phyloP scores from a whole-genome alignment of 2,329 filamentous ascomycete species.

The Fusarium heterosporum region DNA sequence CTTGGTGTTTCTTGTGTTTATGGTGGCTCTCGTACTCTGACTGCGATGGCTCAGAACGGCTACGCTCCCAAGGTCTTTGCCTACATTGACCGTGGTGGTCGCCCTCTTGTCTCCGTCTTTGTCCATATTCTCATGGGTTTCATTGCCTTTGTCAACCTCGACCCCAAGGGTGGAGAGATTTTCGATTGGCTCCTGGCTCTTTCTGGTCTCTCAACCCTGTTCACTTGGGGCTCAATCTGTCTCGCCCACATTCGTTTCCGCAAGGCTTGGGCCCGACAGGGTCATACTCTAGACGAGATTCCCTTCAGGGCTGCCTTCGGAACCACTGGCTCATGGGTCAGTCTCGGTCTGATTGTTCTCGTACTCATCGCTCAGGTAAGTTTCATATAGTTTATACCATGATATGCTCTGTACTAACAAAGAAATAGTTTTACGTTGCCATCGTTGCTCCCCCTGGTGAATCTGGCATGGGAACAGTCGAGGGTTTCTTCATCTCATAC shows the following conservation, averaged over 20 bases:
- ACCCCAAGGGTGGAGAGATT: slow-evolving; percentile 61
- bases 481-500: slow-evolving; percentile 67
- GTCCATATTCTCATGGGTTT: slow-evolving; percentile 61
- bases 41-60: slow-evolving; percentile 65
- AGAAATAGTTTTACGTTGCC: slow-evolving; percentile 61
- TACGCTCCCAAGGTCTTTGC: slow-evolving; percentile 65
- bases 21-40: slow-evolving; percentile 66
- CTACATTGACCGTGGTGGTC: slow-evolving; percentile 66
- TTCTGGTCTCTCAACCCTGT: slow-evolving; percentile 71
- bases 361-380: slow-evolving; percentile 66
- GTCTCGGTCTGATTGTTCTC: slow-evolving; percentile 67
- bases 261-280: slow-evolving; percentile 67
- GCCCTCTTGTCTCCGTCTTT: slow-evolving; percentile 60
- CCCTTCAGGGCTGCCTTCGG: slow-evolving; percentile 72
- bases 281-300: slow-evolving; percentile 73
- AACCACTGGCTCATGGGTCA: slow-evolving; percentile 72
- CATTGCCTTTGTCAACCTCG: slow-evolving; percentile 61
- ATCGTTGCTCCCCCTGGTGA: slow-evolving; percentile 53
- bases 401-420: slow-evolving; percentile 14
- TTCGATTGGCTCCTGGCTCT: slow-evolving; percentile 75
- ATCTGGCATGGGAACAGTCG: slow-evolving; percentile 54
- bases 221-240: slow-evolving; percentile 75
- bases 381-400: neutral
- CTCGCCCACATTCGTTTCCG: slow-evolving; percentile 74
- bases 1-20: slow-evolving; percentile 67